Percentiles rank a stretch among this genome's conserved stretches.
phyloP scores from a whole-genome alignment of 106 monocot genomes.

The Dendrobium officinale region DNA sequence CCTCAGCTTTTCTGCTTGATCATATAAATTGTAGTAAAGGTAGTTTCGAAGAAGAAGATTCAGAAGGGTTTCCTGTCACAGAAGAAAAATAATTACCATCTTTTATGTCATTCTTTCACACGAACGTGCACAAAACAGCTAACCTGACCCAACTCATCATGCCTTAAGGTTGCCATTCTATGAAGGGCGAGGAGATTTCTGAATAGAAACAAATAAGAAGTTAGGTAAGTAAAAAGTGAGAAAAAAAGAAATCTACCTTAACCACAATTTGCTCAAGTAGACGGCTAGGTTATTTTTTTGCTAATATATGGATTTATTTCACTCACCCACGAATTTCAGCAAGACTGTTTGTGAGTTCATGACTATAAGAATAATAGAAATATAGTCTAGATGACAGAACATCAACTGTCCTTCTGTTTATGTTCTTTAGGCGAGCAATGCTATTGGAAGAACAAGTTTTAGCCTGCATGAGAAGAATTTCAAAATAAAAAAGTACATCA shows the following conservation, averaged over 20 bases:
- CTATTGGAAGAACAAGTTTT: conserved; percentile 86
- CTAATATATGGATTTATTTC: background rate
- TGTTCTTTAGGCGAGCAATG: conserved; percentile 76
- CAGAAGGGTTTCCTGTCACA: conserved; percentile 85
- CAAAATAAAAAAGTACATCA: background rate
- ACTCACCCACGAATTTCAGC: conserved; percentile 91
- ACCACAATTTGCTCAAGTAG: too few relatives aligned
- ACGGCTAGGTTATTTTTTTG: too few relatives aligned
- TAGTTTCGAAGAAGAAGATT: conserved; percentile 97
- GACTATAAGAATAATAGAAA: conserved; percentile 81
- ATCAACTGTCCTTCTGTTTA: conserved; percentile 97
- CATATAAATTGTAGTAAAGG: conserved; percentile 98
- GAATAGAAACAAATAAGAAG: conserved; percentile 6
- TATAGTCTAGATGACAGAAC: conserved; percentile 80
- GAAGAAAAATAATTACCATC: conserved; percentile 2
- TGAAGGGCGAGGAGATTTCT: conserved; percentile 72
- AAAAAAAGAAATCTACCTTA: background rate
- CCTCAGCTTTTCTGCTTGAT: conserved; percentile 94
- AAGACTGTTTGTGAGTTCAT: conserved; percentile 89
- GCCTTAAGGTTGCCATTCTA: conserved; percentile 89
- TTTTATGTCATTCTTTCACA: background rate
- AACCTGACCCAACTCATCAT: conserved; percentile 98
- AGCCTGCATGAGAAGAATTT: conserved; percentile 41
- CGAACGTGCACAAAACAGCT: conserved; percentile 8
- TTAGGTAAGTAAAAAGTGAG: background rate